Evolutionary conservation across 2,329 filamentous ascomycete species (phyloP), one percentile per base, ranked within the genome.

Genomic region (Aspergillus sp.): DNA sequence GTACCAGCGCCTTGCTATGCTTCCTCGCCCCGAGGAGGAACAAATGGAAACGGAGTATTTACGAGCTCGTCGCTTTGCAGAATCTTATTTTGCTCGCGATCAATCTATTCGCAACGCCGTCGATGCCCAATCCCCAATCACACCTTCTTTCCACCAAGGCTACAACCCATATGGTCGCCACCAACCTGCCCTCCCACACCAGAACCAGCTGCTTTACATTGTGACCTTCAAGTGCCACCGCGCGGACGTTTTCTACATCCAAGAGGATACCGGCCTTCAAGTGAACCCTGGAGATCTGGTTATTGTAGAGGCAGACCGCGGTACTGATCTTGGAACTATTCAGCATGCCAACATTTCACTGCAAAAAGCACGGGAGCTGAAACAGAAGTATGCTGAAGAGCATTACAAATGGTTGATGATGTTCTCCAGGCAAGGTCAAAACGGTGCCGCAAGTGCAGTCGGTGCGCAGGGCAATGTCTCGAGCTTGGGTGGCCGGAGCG

Each of bases 321-420:
- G 95, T 45, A 96, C 92, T 20, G 96, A 99, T 71, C 83, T 99
- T 36, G 96, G 95, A 44, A 96, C 93, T 24, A 93, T 99, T 26
- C 89, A 91, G 52, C 87, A 90, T 64, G 90, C 92, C 62, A 93
- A 96, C 66, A 87, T 98, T 39, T 90, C 91, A 61, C 92, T 92
- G 83, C 88, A 92, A 64, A 85, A 89, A 51, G 95, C 95, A 8
- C 93, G 95, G 68, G 89, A 95, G 48, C 79, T 92, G 64, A 96
- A 97, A 73, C 91, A 96, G 66, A 88, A 95, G 66, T 96, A 93
- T 64, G 90, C 90, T 2, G 91, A 97, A 71, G 92, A 98, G 71
- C 95, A 99, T 73, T 97, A 96, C 78, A 93, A 92, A 69, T 98
- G 93, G 91, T 83, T 99, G 53, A 96, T 98, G 89, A 95, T 98